These are phyloP conservation scores for Orbilia ellipsospora DNA, from an alignment of 2,329 filamentous ascomycete species.

Conservation along the genomic window DNA sequence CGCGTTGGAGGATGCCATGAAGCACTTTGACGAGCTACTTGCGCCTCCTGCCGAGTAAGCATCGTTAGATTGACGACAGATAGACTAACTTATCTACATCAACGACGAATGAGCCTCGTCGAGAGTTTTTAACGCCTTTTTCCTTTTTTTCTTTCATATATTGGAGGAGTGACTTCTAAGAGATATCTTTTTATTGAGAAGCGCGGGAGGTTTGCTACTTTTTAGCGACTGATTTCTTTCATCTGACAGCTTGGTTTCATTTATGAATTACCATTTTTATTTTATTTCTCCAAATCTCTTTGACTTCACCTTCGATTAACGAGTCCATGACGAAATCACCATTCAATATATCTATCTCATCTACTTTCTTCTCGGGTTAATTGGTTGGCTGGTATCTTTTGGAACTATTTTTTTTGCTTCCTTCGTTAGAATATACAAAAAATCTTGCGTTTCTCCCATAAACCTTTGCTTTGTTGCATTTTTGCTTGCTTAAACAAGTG, in stretches of 20 bases:
- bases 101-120: not conserved
- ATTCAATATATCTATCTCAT: constrained; percentile 2
- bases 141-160: constrained; percentile 8
- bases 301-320: constrained; percentile 10
- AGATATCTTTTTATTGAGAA: constrained; percentile 3
- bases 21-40: constrained; percentile 27
- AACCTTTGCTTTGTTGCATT: not conserved
- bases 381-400: constrained; percentile 26
- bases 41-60: constrained; percentile 14
- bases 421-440: constrained; percentile 19
- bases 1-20: constrained; percentile 38
- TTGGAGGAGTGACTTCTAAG: not conserved
- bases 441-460: not conserved
- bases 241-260: constrained; percentile 6
- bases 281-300: not conserved
- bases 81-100: constrained; percentile 5
- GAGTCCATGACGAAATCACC: constrained; percentile 10
- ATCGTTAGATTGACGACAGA: constrained; percentile 22
- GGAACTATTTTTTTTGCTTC: constrained; percentile 2
- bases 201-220: constrained; percentile 10
- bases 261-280: not conserved
- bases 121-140: not conserved
- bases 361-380: constrained; percentile 3
- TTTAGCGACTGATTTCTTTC: constrained; percentile 11
- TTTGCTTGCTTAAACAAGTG: constrained; percentile 5